Percentiles rank a stretch among this genome's conserved stretches.
phyloP scores from a whole-genome alignment of 2,329 filamentous ascomycete genomes.

The Fusarium sp. region DNA sequence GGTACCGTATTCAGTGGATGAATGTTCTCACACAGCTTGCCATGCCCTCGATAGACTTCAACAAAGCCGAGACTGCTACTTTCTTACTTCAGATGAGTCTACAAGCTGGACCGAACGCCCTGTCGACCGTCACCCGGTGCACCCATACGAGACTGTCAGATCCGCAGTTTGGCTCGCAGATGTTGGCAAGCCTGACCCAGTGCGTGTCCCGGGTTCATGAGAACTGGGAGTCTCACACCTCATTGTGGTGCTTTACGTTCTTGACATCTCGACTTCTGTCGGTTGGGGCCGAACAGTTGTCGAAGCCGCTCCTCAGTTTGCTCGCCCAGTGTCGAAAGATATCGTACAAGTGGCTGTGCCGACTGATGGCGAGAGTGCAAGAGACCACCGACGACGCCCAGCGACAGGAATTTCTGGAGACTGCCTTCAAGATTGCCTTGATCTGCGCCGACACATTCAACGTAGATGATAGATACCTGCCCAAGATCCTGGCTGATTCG shows the following conservation, averaged over 20 bases:
- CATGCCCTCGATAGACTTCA: conserved; percentile 40
- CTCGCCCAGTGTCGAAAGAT: conserved; percentile 9
- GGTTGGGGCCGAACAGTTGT: neutral
- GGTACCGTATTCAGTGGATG: conserved; percentile 36
- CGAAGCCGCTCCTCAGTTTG: neutral
- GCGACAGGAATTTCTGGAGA: conserved; percentile 14
- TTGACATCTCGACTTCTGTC: conserved; percentile 35
- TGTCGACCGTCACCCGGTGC: neutral
- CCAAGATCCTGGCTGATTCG: neutral
- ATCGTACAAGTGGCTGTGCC: conserved; percentile 24
- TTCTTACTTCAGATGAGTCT: conserved; percentile 39
- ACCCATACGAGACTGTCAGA: conserved; percentile 15
- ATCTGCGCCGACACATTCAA: conserved; percentile 35
- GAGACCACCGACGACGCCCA: conserved; percentile 7
- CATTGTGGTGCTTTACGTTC: conserved; percentile 31
- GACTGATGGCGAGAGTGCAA: conserved; percentile 2
- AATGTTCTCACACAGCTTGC: conserved; percentile 38
- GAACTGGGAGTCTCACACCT: conserved; percentile 40
- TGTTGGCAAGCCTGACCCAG: neutral
- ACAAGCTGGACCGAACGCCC: conserved; percentile 26
- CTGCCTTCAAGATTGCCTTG: conserved; percentile 7
- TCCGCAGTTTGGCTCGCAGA: conserved; percentile 3
- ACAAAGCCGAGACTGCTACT: conserved; percentile 30
- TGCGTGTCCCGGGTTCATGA: conserved; percentile 18
- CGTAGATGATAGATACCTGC: conserved; percentile 1